Base-by-base conservation (phyloP, 148 eudicot species). In the Spergularia bocconei region DNA sequence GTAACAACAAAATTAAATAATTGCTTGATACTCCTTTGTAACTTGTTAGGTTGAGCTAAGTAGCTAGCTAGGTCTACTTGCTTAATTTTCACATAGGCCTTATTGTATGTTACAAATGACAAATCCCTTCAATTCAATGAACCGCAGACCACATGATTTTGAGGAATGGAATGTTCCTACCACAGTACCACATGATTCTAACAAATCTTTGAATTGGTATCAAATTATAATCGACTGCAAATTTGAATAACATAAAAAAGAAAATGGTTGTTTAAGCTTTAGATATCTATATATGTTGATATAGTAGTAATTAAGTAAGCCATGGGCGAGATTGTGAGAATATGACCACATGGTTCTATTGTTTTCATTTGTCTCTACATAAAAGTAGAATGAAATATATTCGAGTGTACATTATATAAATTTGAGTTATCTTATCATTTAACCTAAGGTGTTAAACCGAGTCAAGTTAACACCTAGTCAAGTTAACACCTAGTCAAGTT, bases 91-190 rank as follows among this genome's bases (percentile, higher is more conserved):
- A 33, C 29, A 23, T 64, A 75, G 71, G 78, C 65, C 66, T 65
- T 75, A 3, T 19, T 9, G 4, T 5, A 44, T 44, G 48, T 9
- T 44, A 44, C 48, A 44, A 44, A 29, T 29, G 2, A 29, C 36
- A 2, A 29, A 66, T 44, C 48, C 4, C 62, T 65, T 75, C 13
- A 36, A 69, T 67, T 67, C 53, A 41, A 63, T 75, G 17, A 75
- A 66, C 64, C 64, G 52, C 71, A 75, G 21, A 39, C 71, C 78
- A 65, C 71, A 55, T 41, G 78, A 75, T 56, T 63, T 58, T 17
- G 20, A 66, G 66, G 66, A 56, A 75, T 75, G 72, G 78, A 75
- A 75, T 75, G 78, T 75, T 75, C 72, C 56, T 44, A 9, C 48
- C 62, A 75, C 71, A 75, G n/a, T n/a, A 64, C 1, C 78, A 75